Evolutionary conservation across 768 basidiomycete genomes (phyloP).

Genomic region (Kwoniella mangroviensis): DNA sequence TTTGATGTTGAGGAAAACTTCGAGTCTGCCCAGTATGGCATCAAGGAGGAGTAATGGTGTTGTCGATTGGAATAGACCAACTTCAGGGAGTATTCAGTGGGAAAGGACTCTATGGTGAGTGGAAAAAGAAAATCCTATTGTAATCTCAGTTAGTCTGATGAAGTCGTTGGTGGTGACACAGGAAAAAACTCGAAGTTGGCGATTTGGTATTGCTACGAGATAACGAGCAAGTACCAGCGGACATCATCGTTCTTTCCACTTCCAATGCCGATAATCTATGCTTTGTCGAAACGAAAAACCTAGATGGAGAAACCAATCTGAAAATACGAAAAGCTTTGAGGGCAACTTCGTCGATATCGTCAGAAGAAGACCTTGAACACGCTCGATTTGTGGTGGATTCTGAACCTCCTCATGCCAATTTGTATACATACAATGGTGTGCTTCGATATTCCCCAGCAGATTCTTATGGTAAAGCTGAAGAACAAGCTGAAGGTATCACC

Average conservation of each 20-base stretch:
- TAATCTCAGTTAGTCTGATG: too few species aligned
- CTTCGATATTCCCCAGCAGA: constrained; percentile 66
- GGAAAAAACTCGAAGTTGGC: constrained; percentile 98
- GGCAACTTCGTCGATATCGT: constrained; percentile 73
- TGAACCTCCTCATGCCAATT: constrained; percentile 89
- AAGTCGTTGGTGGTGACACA: constrained; percentile 1
- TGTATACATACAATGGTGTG: constrained; percentile 88
- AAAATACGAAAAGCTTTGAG: constrained; percentile 79
- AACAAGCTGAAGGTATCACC: constrained; percentile 62
- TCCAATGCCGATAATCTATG: constrained; percentile 90
- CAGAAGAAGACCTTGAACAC: constrained; percentile 89
- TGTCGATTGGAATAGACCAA: constrained; percentile 75
- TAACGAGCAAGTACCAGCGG: constrained; percentile 95
- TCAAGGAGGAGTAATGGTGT: constrained; percentile 65
- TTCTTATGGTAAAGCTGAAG: constrained; percentile 60
- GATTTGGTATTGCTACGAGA: constrained; percentile 88
- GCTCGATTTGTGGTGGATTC: constrained; percentile 86
- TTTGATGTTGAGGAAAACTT: constrained; percentile 59
- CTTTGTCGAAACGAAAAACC: constrained; percentile 96
- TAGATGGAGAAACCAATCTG: constrained; percentile 96
- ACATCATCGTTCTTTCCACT: constrained; percentile 88
- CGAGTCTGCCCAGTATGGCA: constrained; percentile 38
- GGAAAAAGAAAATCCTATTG: too few species aligned
- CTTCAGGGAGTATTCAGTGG: constrained; percentile 78
- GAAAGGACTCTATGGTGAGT: constrained; percentile 80